Base-by-base conservation (phyloP, 768 basidiomycete genomes). In the Podaxis pistillaris region DNA sequence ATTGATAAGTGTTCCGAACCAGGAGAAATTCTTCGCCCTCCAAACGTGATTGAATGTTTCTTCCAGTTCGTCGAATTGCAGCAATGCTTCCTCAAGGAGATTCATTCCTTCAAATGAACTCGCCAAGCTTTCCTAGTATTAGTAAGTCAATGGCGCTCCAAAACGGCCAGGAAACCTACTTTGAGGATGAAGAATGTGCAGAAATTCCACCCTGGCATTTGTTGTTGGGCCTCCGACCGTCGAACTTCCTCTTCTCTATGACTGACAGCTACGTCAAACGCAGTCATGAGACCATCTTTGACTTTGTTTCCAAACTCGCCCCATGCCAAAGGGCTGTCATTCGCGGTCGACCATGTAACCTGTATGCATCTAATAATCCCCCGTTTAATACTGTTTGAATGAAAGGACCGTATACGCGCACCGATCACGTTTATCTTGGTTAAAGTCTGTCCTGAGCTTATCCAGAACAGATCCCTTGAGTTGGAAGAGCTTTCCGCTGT, bases 201-300 rank as follows among this genome's bases (percentile, higher is more conserved):
- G 71, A 97, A 99, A 71, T 97, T 97, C 97, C 97, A 99, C 8
- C 97, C 96, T 1, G 94, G 94, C 86, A 95, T 91, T 68, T 90
- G 84, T 60, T 93, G 83, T 73, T 98, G 93, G 53, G 86, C 83
- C 70, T 99, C 96, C 0, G 92, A 93, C 40, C 93, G 85, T 68
- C 83, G 89, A 2, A 98, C 90, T 64, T 97, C 95, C 50, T 98
- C 97, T 69, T 96, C 93, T 15, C 94, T 83, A 62, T 87, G 86
- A 9, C 82, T 75, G 44, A 98, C 81, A 1, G 90, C 87, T 17
- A 80, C 74, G 68, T 98, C 94, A 67, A 98, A 95, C 0, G 94
- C 89, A 50, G 80, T 79, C n/a, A 96, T 73, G 9, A 98, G 69
- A 2, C 91, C 89, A 60, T 98, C 96, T 75, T 98, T 98, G 66